A percentile compares a stretch with the other conserved stretches of the same genome.
These are phyloP conservation scores for Leccinum boreale DNA, from an alignment of 768 basidiomycete genomes.

Conservation along the genomic window DNA sequence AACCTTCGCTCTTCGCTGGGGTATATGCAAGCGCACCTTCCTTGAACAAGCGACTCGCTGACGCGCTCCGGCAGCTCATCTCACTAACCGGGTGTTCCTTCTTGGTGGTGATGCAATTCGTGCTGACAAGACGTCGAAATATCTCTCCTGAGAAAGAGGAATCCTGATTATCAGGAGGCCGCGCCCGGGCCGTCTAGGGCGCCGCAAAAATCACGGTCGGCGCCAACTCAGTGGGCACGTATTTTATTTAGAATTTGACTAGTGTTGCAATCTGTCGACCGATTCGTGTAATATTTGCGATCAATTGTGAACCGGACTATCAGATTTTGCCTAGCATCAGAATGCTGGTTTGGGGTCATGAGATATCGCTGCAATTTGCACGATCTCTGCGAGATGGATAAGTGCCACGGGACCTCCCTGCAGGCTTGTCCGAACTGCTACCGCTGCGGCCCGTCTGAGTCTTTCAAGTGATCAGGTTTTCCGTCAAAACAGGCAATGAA, in stretches of 20 bases:
- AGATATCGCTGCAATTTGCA: too few relatives aligned
- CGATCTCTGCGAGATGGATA: too few relatives aligned
- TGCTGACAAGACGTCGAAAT: not conserved
- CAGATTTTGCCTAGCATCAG: too few relatives aligned
- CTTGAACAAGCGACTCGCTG: not conserved
- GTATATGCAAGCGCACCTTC: slow-evolving; percentile 9
- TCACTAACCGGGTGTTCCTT: slow-evolving; percentile 2
- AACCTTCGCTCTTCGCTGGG: slow-evolving; percentile 49
- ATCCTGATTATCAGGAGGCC: not conserved
- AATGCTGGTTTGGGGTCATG: too few relatives aligned
- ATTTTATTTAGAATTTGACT: not conserved
- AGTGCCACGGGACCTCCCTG: too few relatives aligned
- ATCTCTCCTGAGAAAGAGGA: not conserved
- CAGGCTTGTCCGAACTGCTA: too few relatives aligned
- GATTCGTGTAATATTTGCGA: not conserved
- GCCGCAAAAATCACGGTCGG: not conserved
- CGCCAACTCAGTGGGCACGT: not conserved
- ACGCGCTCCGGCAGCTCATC: slow-evolving; percentile 2
- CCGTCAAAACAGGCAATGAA: too few relatives aligned
- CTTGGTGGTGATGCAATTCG: slow-evolving; percentile 6
- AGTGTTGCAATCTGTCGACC: not conserved
- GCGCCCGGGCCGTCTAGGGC: too few relatives aligned
- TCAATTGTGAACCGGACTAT: not conserved
- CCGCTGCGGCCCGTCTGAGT: too few relatives aligned
- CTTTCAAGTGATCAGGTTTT: too few relatives aligned